Evolutionary conservation across 2,329 filamentous ascomycete species (phyloP).

Genomic region (Colletotrichum sp.): DNA sequence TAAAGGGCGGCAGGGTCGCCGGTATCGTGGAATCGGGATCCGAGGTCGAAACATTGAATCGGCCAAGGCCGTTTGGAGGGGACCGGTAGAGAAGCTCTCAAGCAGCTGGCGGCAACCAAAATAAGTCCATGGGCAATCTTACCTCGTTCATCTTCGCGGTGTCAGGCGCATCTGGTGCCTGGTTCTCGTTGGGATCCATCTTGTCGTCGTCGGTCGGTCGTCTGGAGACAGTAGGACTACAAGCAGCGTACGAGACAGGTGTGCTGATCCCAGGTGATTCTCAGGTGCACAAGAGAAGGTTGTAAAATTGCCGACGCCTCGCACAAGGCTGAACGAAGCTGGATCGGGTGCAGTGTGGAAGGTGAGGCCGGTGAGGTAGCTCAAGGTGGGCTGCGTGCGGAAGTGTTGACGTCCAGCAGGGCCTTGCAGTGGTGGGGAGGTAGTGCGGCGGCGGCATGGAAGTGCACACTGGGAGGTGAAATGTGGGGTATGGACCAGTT

Average conservation of each 20-base stretch:
- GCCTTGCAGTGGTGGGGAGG: constrained; percentile 2
- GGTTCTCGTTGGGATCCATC: constrained; percentile 51
- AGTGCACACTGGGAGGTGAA: background rate
- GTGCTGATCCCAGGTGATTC: background rate
- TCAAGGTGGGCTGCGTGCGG: background rate
- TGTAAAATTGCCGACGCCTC: background rate
- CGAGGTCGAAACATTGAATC: background rate
- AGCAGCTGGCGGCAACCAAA: background rate
- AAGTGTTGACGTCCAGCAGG: constrained; percentile 5
- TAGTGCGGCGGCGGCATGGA: background rate
- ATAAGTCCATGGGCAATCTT: constrained; percentile 19
- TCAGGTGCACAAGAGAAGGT: background rate
- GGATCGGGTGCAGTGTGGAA: background rate
- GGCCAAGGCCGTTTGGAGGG: background rate
- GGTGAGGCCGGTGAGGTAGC: background rate
- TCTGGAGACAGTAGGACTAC: background rate
- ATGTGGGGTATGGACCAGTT: background rate
- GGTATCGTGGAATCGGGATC: background rate
- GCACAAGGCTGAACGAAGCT: background rate
- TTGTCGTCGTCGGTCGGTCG: background rate
- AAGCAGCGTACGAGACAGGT: background rate
- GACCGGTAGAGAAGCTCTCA: background rate
- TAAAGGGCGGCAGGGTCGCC: background rate
- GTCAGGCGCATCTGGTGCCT: constrained; percentile 57
- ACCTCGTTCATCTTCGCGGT: constrained; percentile 64